These are phyloP conservation scores for Xylaria palmicola DNA, from an alignment of 495 filamentous ascomycete species.

Conservation along the genomic window DNA sequence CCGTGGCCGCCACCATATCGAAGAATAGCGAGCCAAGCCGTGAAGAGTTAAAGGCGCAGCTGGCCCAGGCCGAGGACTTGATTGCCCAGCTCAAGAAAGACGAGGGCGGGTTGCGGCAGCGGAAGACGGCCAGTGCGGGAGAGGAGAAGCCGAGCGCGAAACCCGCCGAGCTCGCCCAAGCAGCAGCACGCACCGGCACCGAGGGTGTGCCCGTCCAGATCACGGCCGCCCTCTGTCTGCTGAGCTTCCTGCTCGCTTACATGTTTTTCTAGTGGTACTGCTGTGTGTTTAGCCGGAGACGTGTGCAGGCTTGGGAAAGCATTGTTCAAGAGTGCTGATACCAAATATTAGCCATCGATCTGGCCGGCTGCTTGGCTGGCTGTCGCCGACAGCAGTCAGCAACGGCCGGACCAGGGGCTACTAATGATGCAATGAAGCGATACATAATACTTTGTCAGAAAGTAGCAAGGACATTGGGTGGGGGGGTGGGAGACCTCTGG, in stretches of 20 bases:
- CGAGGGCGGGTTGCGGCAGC: conserved; percentile 65
- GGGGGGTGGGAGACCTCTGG: conserved; percentile 25
- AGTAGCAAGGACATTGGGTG: background rate
- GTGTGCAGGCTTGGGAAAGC: background rate
- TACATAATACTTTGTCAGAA: background rate
- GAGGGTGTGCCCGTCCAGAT: conserved; percentile 85
- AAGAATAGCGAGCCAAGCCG: conserved; percentile 44
- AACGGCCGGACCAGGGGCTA: background rate
- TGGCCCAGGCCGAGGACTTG: conserved; percentile 72
- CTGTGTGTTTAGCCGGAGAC: background rate
- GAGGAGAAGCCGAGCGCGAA: conserved; percentile 33
- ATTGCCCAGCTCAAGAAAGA: conserved; percentile 71
- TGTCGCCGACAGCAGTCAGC: no score
- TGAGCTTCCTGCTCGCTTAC: conserved; percentile 91
- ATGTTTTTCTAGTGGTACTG: conserved; percentile 71
- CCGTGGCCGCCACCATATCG: conserved; percentile 43
- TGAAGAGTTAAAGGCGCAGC: conserved; percentile 68
- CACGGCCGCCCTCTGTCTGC: conserved; percentile 77
- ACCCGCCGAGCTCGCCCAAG: conserved; percentile 49
- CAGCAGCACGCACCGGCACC: conserved; percentile 52
- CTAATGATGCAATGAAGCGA: background rate
- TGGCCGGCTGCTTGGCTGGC: no score
- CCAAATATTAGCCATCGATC: background rate
- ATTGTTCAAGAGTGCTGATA: background rate
- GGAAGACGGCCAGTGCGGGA: conserved; percentile 56